Evolutionary conservation across 768 basidiomycete species (phyloP), one percentile per base, ranked within the genome.

Genomic region (Mycena epipterygia): DNA sequence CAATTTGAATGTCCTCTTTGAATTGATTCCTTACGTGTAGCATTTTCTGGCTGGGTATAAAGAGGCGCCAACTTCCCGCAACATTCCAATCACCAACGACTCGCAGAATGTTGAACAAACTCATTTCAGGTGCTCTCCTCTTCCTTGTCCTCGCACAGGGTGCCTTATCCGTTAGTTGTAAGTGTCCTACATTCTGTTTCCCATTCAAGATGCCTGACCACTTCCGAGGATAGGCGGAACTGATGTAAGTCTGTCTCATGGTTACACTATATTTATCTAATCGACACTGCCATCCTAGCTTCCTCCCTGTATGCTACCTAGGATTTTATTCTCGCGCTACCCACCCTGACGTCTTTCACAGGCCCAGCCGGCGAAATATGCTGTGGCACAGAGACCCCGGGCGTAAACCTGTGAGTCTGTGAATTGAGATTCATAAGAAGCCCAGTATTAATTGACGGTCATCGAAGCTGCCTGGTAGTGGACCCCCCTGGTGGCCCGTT

Each of bases 81-180:
- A 33, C 52, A 33, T 33, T 53, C 52, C 30, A 53, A 17, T 33
- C 52, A 53, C 30, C 52, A 53, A 53, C 21, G 19, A 53, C 32
- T 53, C 52, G 52, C 32, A 33, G 30, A 53, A 53, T 53, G 32
- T 53, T 53, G 52, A 53, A 53, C 52, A 53, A 53, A 33, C 52
- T 53, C 52, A 33, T 53, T 33, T 53, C 52, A 53, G 32, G 52
- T 7, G 52, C 52, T 53, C 32, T 53, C 52, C 52, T 53, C 52
- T 33, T 53, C 52, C 52, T 53, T 53, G 16, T 35, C 52, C 52
- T 53, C 17, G 30, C 52, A 30, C 52, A 53, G 52, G 52, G 52
- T 7, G 52, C 52, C 30, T 53, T 33, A 53, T 53, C 52, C 30
- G 52, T 53, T 33, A 29, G 32, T 12, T 53, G 52, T 33, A 19